phyloP scores from a whole-genome alignment of 192 early-diverging fungal species.

The Lobulomyces angularis region DNA sequence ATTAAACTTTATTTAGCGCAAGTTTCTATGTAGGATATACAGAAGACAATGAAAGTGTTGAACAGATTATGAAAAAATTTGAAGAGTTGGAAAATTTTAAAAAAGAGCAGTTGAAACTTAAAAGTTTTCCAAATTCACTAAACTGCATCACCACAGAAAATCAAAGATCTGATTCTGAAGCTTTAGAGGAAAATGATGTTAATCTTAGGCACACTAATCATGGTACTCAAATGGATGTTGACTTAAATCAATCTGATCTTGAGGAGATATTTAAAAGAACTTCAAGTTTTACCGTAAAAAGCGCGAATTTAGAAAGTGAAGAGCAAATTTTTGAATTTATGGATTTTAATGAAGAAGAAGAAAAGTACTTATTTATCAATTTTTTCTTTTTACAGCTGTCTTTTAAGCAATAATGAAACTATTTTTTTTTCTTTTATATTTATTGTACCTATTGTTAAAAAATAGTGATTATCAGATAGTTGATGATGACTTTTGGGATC shows the following conservation, averaged over 20 bases:
- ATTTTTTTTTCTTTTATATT: slow-evolving; percentile 9
- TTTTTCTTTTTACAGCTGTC: too few species aligned
- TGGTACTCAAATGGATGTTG: too few species aligned
- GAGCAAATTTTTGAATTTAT: slow-evolving; percentile 53
- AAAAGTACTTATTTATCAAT: slow-evolving; percentile 59
- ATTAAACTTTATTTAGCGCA: too few species aligned
- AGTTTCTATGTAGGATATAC: slow-evolving; percentile 98
- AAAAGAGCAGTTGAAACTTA: too few species aligned
- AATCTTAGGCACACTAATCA: not conserved
- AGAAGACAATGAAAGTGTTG: slow-evolving; percentile 90
- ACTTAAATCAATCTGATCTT: slow-evolving; percentile 42
- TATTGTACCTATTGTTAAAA: not conserved
- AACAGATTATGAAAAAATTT: slow-evolving; percentile 97
- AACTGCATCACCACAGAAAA: too few species aligned
- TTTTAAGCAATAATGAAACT: slow-evolving; percentile 78
- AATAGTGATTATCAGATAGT: slow-evolving; percentile 63
- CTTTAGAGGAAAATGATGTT: too few species aligned
- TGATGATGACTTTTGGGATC: slow-evolving; percentile 77
- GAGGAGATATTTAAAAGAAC: slow-evolving; percentile 86
- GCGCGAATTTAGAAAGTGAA: slow-evolving; percentile 44
- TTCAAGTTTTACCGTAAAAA: slow-evolving; percentile 68
- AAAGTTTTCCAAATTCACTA: too few species aligned
- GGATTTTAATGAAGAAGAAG: slow-evolving; percentile 55
- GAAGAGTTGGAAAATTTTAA: slow-evolving; percentile 85
- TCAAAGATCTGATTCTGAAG: too few species aligned